Base-by-base conservation (phyloP, 257 asterid genomes). In the Solanum tacnaense region DNA sequence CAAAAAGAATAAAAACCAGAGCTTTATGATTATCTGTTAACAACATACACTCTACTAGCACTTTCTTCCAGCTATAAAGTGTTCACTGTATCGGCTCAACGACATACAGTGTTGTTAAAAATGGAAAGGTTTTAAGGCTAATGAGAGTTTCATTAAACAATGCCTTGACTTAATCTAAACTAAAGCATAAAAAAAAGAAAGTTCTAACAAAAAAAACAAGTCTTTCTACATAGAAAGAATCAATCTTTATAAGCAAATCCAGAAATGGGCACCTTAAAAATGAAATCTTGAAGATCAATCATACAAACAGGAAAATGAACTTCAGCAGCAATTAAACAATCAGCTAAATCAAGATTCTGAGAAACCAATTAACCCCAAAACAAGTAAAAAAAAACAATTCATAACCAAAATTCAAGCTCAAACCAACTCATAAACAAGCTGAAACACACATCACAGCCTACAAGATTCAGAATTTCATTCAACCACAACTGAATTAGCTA, bases 241-340 rank as follows among this genome's bases (percentile, higher is more conserved):
- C 49, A 87, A 84, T 83, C 31, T 75, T 44, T 46, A 16, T 29
- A 84, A 84, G 8, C 10, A 32, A 12, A 44, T 8, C 34, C 25
- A 16, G 0, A 84, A 75, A 75, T 21, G 32, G 21, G 7, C 15
- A 31, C 16, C 18, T 34, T 21, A 74, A 81, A 87, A 46, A 81
- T 46, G 68, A 81, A 46, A 46, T 46, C 85, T 29, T 35, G 62
- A 36, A 76, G 81, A 44, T 75, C 71, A 46, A 81, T 46, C 67
- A 41, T 27, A 87, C 31, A 36, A 49, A n/a, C 58, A 46, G 44
- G 52, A 90, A 72, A 87, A 87, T 36, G 39, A 90, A 88, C 88
- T 79, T 49, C 74, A 71, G 41, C 83, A 79, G 4, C 88, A 81
- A 29, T 46, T 29, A 81, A 27, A 81, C 41, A 46, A 29, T 29